Evolutionary conservation across 495 filamentous ascomycete genomes (phyloP).

Genomic region (Penicillium tannophilum): DNA sequence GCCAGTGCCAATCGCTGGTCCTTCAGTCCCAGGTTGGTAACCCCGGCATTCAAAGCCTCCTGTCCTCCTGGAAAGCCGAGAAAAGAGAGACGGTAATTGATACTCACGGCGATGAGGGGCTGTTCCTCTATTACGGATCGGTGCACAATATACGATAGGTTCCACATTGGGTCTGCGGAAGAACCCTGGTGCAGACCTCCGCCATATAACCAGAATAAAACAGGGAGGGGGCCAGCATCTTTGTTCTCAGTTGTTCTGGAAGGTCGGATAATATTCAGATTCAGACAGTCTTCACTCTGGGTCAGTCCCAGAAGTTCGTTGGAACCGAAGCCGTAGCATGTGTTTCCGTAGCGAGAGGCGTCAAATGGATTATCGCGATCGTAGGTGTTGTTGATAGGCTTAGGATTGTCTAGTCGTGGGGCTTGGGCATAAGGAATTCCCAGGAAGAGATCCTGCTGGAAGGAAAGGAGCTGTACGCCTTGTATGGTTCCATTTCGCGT

Average conservation of each 20-base stretch:
- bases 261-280: constrained; percentile 51
- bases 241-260: constrained; percentile 21
- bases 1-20: constrained; percentile 62
- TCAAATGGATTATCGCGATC: constrained; percentile 13
- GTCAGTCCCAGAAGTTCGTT: constrained; percentile 12
- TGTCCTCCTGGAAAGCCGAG: constrained; percentile 51
- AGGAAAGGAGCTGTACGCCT: constrained; percentile 28
- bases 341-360: constrained; percentile 39
- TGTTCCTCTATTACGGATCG: constrained; percentile 44
- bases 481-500: constrained; percentile 30
- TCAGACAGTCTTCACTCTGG: constrained; percentile 51
- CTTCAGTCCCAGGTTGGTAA: constrained; percentile 51
- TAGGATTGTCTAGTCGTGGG: constrained; percentile 17
- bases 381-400: constrained; percentile 24
- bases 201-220: constrained; percentile 51
- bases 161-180: constrained; percentile 43
- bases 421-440: constrained; percentile 41
- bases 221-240: constrained; percentile 32
- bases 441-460: constrained; percentile 38
- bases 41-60: constrained; percentile 20
- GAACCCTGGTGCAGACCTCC: constrained; percentile 47
- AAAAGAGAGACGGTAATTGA: constrained; percentile 61
- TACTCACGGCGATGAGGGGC: constrained; percentile 52
- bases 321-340: constrained; percentile 45
- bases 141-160: constrained; percentile 28